Base-by-base conservation (phyloP, 768 basidiomycete species). In the Amanita subjunquillea region DNA sequence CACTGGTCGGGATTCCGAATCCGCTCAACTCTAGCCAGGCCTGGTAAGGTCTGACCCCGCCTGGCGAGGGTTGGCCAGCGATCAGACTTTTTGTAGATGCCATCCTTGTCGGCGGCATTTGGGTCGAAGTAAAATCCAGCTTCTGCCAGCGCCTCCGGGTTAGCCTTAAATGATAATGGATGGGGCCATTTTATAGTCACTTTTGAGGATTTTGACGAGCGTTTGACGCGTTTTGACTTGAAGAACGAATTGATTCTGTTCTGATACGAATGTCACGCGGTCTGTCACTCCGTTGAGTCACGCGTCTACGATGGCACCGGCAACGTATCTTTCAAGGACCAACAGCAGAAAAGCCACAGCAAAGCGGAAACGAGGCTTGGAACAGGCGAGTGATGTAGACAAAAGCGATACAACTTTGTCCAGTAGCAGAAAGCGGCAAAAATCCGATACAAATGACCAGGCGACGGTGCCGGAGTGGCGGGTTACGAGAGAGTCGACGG, bases 51-150 rank as follows among this genome's bases (percentile, higher is more conserved):
- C 17, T 17, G 17, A 17, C 17, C 17, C 17, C 17, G 17, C 17
- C 17, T 17, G 17, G 17, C 17, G 17, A 17, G 17, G 17, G 1
- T 17, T 17, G 17, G 1, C 17, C 17, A 17, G 17, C 17, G 17
- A 17, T 17, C 17, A 17, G 17, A 17, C 17, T 17, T 17, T 17
- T 17, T 17, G 17, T 17, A 17, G 17, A 17, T 17, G 17, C 17
- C 17, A 17, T 27, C 90, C 13, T 71, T 72, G 55, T 85, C 82
- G 17, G 81, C 78, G 54, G 71, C 69, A 57, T 77, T 78, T 0
- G 90, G 90, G 56, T 74, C 74, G 67, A 76, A 93, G 73, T 80
- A 94, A 70, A 95, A 97, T 7, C 94, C 94, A 2, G 94, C 94
- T 57, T 86, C 82, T 2, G 94, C 86, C 13, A 98, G 79, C 3